These are phyloP conservation scores for Cercospora sojina DNA, from an alignment of 2,329 filamentous ascomycete genomes.

Conservation along the genomic window DNA sequence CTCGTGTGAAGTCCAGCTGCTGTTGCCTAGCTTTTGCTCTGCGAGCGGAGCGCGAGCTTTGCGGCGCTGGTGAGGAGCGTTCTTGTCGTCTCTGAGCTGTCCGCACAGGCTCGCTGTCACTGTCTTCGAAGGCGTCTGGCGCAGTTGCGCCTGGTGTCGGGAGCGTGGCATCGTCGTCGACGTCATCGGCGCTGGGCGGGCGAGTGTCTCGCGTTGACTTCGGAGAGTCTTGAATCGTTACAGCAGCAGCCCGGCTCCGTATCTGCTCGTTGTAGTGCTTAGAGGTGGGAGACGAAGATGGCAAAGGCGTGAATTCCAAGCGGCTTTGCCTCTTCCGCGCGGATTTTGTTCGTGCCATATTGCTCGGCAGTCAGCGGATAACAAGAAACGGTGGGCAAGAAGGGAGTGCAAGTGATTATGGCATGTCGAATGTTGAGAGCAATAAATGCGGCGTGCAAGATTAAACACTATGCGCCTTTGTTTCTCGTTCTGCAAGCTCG, in stretches of 20 bases:
- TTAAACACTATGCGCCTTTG: not conserved
- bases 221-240: conserved; percentile 34
- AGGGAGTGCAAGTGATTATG: not conserved
- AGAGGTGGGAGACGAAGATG: conserved; percentile 43
- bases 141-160: conserved; percentile 25
- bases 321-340: conserved; percentile 42
- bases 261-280: conserved; percentile 37
- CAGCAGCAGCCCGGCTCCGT: conserved; percentile 38
- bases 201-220: conserved; percentile 32
- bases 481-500: not conserved
- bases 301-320: conserved; percentile 45
- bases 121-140: conserved; percentile 23
- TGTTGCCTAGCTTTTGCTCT: conserved; percentile 31
- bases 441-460: not conserved
- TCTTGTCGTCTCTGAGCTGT: conserved; percentile 3
- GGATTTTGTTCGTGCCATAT: conserved; percentile 20
- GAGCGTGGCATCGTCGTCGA: conserved; percentile 20
- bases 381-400: not conserved
- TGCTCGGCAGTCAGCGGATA: not conserved
- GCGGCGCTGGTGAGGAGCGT: conserved; percentile 23
- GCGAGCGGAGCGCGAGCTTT: conserved; percentile 15
- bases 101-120: conserved; percentile 29
- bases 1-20: conserved; percentile 35
- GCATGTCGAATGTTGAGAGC: not conserved
- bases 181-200: conserved; percentile 12